Evolutionary conservation across 2,329 filamentous ascomycete genomes (phyloP).

Genomic region (Penicillium sp.): DNA sequence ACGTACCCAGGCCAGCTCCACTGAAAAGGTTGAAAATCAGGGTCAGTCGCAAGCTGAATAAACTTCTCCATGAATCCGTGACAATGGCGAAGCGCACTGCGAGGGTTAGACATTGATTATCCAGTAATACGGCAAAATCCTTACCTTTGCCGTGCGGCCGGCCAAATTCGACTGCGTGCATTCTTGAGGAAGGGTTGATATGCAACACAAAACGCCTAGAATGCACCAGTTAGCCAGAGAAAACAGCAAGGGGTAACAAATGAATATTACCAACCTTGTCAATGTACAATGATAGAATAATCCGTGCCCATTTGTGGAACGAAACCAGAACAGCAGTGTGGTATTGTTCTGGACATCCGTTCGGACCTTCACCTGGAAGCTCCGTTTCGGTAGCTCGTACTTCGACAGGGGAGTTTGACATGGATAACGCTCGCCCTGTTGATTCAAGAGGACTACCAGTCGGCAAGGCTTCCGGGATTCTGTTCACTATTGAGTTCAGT

Average conservation of each 20-base stretch:
- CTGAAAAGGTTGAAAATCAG: constrained; percentile 55
- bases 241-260: background rate
- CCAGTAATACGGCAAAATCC: background rate
- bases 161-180: constrained; percentile 55
- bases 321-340: constrained; percentile 50
- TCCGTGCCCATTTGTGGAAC: constrained; percentile 56
- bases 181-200: constrained; percentile 58
- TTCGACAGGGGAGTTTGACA: constrained; percentile 38
- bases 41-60: constrained; percentile 53
- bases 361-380: constrained; percentile 45
- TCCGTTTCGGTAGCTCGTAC: constrained; percentile 35
- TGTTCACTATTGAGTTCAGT: constrained; percentile 50
- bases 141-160: constrained; percentile 53
- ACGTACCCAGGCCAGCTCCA: constrained; percentile 56
- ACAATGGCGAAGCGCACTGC: constrained; percentile 53
- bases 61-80: constrained; percentile 58
- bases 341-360: constrained; percentile 50
- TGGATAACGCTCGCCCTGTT: constrained; percentile 34
- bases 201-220: constrained; percentile 53
- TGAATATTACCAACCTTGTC: constrained; percentile 45
- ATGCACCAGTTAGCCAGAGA: constrained; percentile 18
- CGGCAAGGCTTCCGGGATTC: constrained; percentile 47
- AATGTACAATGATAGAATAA: constrained; percentile 52
- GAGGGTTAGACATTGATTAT: constrained; percentile 14
- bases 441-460: constrained; percentile 30